Evolutionary conservation across 768 basidiomycete genomes (phyloP), one percentile per base, ranked within the genome.

Genomic region (Lactarius deliciosus): DNA sequence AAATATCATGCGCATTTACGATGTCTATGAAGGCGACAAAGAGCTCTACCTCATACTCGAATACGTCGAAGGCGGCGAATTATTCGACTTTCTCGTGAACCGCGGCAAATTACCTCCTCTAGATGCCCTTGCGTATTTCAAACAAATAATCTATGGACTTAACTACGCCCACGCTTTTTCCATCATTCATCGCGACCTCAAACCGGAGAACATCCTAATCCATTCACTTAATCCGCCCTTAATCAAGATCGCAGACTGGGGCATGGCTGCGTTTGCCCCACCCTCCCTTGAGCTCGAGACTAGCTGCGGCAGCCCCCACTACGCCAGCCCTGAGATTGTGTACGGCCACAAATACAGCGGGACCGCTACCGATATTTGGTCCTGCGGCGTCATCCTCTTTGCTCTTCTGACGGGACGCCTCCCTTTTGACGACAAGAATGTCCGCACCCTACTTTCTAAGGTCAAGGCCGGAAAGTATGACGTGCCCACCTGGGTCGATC

Each of bases 81-180:
- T 98, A 20, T 98, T 98, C 73, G 96, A 98, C 78, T 96, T 94
- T 77, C 83, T 98, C 64, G 94, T 96, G 73, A 94, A 94, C 72
- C 84, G 87, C 61, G 94, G 95, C 28, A 86, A 88, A 41, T 84
- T 98, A 18, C 85, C 85, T 10, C 83, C 90, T 10, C 79, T 85
- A 25, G 92, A 98, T 75, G 96, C 96, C 54, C 82, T 94, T 40
- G 85, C 87, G 30, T 96, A 91, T 80, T 98, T 98, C 81, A 94
- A 94, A 74, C 96, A 99, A 74, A 93, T 98, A 71, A 85, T 98
- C 74, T 89, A 91, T 64, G 96, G 93, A 38, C 88, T 98, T 73
- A 92, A 94, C 80, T 99, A 98, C 72, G 96, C 96, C 60, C 96
- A 98, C 76, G 88, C 92, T 0, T 97, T 97, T 81, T 96, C 95